phyloP scores from a whole-genome alignment of 371 early-diverging fungal species.

The Lichtheimia hyalospora region DNA sequence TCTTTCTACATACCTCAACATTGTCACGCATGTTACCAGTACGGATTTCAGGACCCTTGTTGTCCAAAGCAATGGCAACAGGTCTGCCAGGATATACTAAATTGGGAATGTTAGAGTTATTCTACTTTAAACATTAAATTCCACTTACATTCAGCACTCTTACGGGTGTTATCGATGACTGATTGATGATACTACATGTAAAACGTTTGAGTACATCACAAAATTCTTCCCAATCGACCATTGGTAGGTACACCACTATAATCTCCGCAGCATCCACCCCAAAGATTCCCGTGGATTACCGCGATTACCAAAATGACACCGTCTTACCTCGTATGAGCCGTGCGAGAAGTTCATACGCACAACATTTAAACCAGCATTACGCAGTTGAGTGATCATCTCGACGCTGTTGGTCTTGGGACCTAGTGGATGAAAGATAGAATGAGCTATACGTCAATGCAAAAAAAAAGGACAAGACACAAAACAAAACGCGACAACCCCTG shows the following conservation, averaged over 20 bases:
- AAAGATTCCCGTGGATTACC: constrained; percentile 13
- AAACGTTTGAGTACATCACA: background rate
- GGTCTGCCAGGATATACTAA: constrained; percentile 23
- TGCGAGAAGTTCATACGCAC: constrained; percentile 95
- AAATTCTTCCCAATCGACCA: background rate
- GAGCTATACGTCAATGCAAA: background rate
- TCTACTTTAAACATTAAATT: background rate
- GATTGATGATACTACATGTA: constrained; percentile 78
- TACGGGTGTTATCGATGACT: constrained; percentile 79
- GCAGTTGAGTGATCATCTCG: constrained; percentile 82
- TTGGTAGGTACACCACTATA: no score
- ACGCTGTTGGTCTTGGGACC: constrained; percentile 85
- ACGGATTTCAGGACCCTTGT: constrained; percentile 87
- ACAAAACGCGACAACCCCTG: background rate
- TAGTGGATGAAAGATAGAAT: constrained; percentile 8
- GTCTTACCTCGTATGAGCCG: constrained; percentile 83
- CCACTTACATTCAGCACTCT: constrained; percentile 48
- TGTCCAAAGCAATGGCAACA: constrained; percentile 85
- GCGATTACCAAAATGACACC: constrained; percentile 10
- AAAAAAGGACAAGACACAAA: background rate
- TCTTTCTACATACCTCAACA: constrained; percentile 14
- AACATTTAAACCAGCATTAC: constrained; percentile 95
- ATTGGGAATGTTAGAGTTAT: background rate
- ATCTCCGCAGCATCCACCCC: constrained; percentile 4
- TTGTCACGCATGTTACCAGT: constrained; percentile 71